Conservation (phyloP, 495 filamentous ascomycete genomes). For the Chaetomidium leptoderma region DNA sequence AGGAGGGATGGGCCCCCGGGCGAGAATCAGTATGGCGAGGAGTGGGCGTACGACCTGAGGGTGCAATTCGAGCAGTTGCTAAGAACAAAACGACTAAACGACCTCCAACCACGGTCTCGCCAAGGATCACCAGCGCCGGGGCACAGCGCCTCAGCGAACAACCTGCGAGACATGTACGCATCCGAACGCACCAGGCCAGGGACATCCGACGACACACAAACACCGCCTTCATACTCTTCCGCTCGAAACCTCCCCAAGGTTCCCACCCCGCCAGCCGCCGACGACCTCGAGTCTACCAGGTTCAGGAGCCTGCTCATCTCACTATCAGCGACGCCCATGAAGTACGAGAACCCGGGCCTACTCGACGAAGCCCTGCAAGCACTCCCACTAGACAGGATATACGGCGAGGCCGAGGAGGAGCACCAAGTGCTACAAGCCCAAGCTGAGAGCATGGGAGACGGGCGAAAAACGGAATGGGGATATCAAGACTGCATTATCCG, state of each 20-base stretch:
- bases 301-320: constrained; percentile 80
- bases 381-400: constrained; percentile 88
- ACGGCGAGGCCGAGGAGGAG: constrained; percentile 91
- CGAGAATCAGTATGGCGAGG: constrained; percentile 43
- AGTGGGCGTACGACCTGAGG: constrained; percentile 51
- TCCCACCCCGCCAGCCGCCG: constrained; percentile 63
- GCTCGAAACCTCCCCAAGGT: constrained; percentile 73
- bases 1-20: constrained; percentile 24
- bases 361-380: constrained; percentile 84
- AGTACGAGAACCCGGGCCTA: constrained; percentile 95
- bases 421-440: constrained; percentile 78
- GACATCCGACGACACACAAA: constrained; percentile 35
- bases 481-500: constrained; percentile 97
- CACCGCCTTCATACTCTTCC: constrained; percentile 61
- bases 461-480: constrained; percentile 83
- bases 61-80: constrained; percentile 72
- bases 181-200: constrained; percentile 40
- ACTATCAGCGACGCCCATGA: constrained; percentile 76
- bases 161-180: constrained; percentile 38
- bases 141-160: constrained; percentile 43
- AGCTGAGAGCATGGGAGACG: constrained; percentile 75
- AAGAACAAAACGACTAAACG: constrained; percentile 71
- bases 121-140: constrained; percentile 51
- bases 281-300: constrained; percentile 67
- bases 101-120: constrained; percentile 55